Evolutionary conservation across 1,284 basidiomycete genomes (phyloP), one percentile per base, ranked within the genome.

Genomic region (Inonotus hispidus): DNA sequence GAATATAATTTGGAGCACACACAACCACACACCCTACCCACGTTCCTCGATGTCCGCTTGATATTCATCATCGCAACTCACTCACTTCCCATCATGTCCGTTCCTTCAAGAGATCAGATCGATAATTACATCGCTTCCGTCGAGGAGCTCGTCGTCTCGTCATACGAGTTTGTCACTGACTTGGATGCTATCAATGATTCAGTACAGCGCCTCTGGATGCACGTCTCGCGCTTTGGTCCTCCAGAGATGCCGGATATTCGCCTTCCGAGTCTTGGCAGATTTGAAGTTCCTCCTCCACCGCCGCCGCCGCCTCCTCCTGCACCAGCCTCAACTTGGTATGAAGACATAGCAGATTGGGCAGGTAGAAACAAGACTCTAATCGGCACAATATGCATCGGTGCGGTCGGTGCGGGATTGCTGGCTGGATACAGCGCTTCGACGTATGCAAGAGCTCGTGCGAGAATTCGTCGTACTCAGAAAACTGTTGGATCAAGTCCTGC

Each of bases 161-260:
- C 87, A 1, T 69, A 88, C n/a, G 75, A 79, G 25, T 75, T 80
- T 32, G 83, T 81, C 8, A 79, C 82, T 2, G 82, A 84, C 67
- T 72, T 90, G 56, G 82, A 84, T 35, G 82, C 77, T 65, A 74
- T 92, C 56, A 80, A 82, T 57, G 83, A 88, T 63, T 80, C 82
- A 21, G 72, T 87, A n/a, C 79, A 85, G 65, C 80, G 85, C 46
- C 77, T 92, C 59, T 92, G 87, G 86, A 74, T 82, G 27, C 90
- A 92, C 69, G 82, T 92, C 65, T 80, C 87, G 54, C 84, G 90
- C 56, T 91, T 88, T 71, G 88, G 90, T 27, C 90, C 88, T 21
- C 78, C 80, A 60, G 77, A 74, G 32, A 77, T 91, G 60, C 82
- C 84, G 37, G 80, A 85, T 27, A 77, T 88, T 32, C 79, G 75